phyloP scores from a whole-genome alignment of 116 monocot species.

The Trichopus zeylanicus region DNA sequence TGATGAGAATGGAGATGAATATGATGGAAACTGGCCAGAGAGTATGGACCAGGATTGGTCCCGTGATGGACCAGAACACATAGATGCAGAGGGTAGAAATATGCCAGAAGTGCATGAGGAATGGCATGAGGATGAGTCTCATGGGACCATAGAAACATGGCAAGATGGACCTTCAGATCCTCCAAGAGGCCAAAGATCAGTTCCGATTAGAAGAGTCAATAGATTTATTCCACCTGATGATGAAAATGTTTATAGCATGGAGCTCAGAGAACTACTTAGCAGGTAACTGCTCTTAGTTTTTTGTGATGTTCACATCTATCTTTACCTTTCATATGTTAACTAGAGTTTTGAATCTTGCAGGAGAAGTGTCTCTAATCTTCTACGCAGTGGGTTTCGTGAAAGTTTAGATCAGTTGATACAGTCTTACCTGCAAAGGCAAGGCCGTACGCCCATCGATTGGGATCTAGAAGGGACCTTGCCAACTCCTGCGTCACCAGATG shows the following conservation, averaged over 20 bases:
- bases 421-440: slow-evolving; percentile 72
- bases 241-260: slow-evolving; percentile 80
- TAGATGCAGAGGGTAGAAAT: slow-evolving; percentile 24
- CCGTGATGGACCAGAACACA: slow-evolving; percentile 39
- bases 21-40: slow-evolving; percentile 53
- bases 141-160: slow-evolving; percentile 32
- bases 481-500: slow-evolving; percentile 30
- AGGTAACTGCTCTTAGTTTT: slow-evolving; percentile 33
- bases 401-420: slow-evolving; percentile 74
- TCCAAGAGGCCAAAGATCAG: slow-evolving; percentile 14
- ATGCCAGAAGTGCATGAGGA: background rate
- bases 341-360: slow-evolving; percentile 20
- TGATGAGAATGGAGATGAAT: slow-evolving; percentile 42
- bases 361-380: slow-evolving; percentile 89
- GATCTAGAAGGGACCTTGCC: slow-evolving; percentile 35
- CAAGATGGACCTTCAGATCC: slow-evolving; percentile 36
- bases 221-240: slow-evolving; percentile 74
- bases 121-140: background rate
- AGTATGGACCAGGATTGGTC: slow-evolving; percentile 46
- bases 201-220: slow-evolving; percentile 41
- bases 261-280: slow-evolving; percentile 88
- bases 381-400: slow-evolving; percentile 76
- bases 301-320: background rate
- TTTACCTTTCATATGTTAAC: background rate
- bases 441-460: slow-evolving; percentile 44